Evolutionary conservation across 441 rosid genomes (phyloP), one percentile per base, ranked within the genome.

Genomic region (Corymbia citriodora): DNA sequence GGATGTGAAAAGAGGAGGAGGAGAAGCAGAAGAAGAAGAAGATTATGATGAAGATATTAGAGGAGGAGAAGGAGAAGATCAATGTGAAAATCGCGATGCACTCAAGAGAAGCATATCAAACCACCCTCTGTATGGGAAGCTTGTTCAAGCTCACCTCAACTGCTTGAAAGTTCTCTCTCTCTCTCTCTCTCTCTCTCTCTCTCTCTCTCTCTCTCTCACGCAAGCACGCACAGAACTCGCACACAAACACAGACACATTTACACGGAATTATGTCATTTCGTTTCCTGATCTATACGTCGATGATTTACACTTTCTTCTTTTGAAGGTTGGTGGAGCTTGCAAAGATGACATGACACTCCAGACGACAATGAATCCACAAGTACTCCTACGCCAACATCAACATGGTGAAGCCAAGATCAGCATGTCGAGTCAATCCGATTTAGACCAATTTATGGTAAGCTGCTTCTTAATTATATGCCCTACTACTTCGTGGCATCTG

Each of bases 401-500:
- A 88, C 61, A 89, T 53, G n/a, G 90, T n/a, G 90, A 87, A 85
- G 19, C 79, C 55, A 90, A 50, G 88, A 59, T 92, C 86, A 48
- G 94, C 87, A 89, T 90, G 54, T 79, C 89, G 33, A 89, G 57
- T 33, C 93, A 88, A 55, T 91, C 96, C 40, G 96, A 94, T 89
- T 89, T 95, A 25, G 96, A 95, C 91, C 92, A 87, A 15, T 95
- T 95, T 90, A 95, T 95, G 96, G 96, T 92, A 92, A 92, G 11
- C n/a, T 49, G 29, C 4, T 72, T 55, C 31, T 27, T 11, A 27
- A 31, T 55, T 36, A 25, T 23, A 36, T 33, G 50, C 14, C 27
- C 48, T 88, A 21, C 31, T 18, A 40, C 59, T 59, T 59, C 19
- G 49, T 12, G 16, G 23, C 29, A 31, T 59, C 33, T 55, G 19